Evolutionary conservation across 495 filamentous ascomycete species (phyloP).

Genomic region (Penicillium pancosmium): DNA sequence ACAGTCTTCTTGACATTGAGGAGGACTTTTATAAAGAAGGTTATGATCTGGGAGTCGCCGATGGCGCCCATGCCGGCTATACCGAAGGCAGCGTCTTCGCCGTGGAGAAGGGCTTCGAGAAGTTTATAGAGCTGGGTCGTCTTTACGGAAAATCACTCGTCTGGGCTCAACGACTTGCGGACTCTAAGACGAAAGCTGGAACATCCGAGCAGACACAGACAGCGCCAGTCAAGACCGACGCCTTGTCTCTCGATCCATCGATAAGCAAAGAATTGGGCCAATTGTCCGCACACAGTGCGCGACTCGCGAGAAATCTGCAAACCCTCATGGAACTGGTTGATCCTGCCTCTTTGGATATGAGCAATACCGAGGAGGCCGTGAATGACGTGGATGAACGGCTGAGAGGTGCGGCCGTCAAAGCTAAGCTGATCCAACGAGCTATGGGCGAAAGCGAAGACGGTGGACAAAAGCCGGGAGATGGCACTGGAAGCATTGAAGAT

Average conservation of each 20-base stretch:
- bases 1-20: constrained; percentile 75
- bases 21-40: constrained; percentile 86
- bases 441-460: constrained; percentile 58
- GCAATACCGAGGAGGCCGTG: constrained; percentile 83
- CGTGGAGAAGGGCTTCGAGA: constrained; percentile 90
- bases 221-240: constrained; percentile 13
- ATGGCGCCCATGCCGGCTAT: constrained; percentile 78
- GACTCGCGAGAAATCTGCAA: constrained; percentile 73
- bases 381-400: constrained; percentile 83
- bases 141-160: constrained; percentile 81
- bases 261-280: constrained; percentile 43
- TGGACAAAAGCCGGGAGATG: constrained; percentile 36
- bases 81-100: constrained; percentile 89
- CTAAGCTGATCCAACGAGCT: constrained; percentile 76
- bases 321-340: constrained; percentile 76
- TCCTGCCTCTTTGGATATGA: constrained; percentile 71
- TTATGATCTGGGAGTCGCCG: constrained; percentile 70
- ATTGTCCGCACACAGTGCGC: constrained; percentile 56
- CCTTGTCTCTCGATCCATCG: constrained; percentile 31
- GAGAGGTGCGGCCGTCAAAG: constrained; percentile 76
- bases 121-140: constrained; percentile 76
- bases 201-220: constrained; percentile 15
- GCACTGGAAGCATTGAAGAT: constrained; percentile 59
- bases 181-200: constrained; percentile 24
- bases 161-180: constrained; percentile 68